Conservation (phyloP, 1,284 basidiomycete species). For the Malassezia caprae region DNA sequence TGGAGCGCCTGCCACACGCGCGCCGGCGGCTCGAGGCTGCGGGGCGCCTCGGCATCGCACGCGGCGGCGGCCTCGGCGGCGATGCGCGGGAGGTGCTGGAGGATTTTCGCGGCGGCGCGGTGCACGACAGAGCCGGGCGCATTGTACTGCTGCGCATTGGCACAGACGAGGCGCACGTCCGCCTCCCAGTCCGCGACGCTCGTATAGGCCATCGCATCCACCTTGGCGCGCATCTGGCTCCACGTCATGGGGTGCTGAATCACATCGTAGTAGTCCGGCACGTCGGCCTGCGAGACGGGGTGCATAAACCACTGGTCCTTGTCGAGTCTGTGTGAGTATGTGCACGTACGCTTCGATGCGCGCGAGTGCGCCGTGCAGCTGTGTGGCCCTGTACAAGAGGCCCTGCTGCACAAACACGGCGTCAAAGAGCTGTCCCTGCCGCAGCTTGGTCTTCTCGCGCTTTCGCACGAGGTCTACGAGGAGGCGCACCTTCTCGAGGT, state of each 20-base stretch:
- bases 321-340: conserved; percentile 26
- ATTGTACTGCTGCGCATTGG: conserved; percentile 83
- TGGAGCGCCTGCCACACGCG: conserved; percentile 22
- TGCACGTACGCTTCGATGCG: conserved; percentile 59
- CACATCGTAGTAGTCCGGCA: conserved; percentile 85
- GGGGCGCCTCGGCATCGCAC: conserved; percentile 6
- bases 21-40: conserved; percentile 26
- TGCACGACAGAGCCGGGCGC: conserved; percentile 63
- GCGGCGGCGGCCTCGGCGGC: neutral
- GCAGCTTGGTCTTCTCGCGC: conserved; percentile 73
- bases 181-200: conserved; percentile 67
- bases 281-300: conserved; percentile 57
- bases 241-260: conserved; percentile 83
- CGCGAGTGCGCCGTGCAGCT: conserved; percentile 60
- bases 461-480: conserved; percentile 65
- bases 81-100: conserved; percentile 51
- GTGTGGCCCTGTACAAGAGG: conserved; percentile 58
- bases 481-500: conserved; percentile 65
- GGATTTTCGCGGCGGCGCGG: conserved; percentile 63
- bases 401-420: conserved; percentile 56
- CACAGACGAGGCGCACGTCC: conserved; percentile 69
- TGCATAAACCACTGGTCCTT: conserved; percentile 28
- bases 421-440: conserved; percentile 63
- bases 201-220: conserved; percentile 69
- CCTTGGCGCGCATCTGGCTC: conserved; percentile 56